These are phyloP conservation scores for Musa acuminata DNA, from an alignment of 176 grass and related monocot species.

Conservation along the genomic window DNA sequence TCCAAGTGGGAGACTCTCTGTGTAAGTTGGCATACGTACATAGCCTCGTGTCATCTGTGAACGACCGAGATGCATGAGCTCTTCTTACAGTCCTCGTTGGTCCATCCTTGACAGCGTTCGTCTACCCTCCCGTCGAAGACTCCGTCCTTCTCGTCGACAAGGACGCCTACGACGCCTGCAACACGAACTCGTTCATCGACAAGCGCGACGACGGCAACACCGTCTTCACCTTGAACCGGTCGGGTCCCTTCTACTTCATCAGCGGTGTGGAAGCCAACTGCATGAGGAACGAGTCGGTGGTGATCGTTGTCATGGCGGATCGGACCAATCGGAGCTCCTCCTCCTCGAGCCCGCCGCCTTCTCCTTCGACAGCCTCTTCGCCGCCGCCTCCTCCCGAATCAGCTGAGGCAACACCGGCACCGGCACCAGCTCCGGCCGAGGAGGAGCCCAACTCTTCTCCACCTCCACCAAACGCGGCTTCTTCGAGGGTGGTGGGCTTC, in stretches of 20 bases:
- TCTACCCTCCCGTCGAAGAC: constrained; percentile 46
- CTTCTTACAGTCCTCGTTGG: too few relatives aligned
- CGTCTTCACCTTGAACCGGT: constrained; percentile 42
- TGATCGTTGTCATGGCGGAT: constrained; percentile 45
- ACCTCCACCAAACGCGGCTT: constrained; percentile 14
- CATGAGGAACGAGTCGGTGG: constrained; percentile 44
- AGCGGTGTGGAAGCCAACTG: constrained; percentile 51
- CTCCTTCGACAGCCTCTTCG: neutral
- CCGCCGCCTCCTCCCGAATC: constrained; percentile 3
- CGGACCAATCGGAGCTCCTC: constrained; percentile 6
- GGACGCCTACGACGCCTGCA: constrained; percentile 56
- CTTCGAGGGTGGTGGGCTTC: constrained; percentile 11
- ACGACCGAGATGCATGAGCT: too few relatives aligned
- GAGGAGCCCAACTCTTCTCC: constrained; percentile 18
- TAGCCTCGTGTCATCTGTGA: too few relatives aligned
- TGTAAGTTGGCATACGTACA: too few relatives aligned
- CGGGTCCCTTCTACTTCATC: constrained; percentile 74
- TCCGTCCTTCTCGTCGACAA: constrained; percentile 56
- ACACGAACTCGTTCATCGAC: constrained; percentile 27
- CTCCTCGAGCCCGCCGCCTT: constrained; percentile 14
- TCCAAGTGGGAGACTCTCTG: too few relatives aligned
- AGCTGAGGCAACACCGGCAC: neutral
- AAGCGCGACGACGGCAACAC: constrained; percentile 61
- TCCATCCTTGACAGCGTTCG: constrained; percentile 42
- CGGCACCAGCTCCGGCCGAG: constrained; percentile 14